Conservation (phyloP, 768 basidiomycete species). For the Psilocybe cyanescens region DNA sequence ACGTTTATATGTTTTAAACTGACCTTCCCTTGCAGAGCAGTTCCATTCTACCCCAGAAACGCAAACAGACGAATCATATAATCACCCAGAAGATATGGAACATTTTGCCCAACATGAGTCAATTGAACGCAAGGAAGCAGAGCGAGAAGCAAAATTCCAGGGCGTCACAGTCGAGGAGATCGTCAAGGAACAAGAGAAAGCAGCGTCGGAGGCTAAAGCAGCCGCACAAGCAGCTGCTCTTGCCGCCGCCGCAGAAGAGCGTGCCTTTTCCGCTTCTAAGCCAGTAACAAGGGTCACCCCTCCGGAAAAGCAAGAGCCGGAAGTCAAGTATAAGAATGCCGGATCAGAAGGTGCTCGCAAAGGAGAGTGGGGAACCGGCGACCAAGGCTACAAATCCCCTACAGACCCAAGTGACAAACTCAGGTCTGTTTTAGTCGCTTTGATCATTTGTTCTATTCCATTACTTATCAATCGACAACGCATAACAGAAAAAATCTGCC, state of each 20-base stretch:
- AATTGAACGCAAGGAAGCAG: conserved; percentile 85
- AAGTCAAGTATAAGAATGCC: conserved; percentile 60
- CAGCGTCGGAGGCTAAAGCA: conserved; percentile 27
- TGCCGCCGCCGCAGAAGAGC: neutral
- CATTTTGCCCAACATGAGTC: conserved; percentile 89
- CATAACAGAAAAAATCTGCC: conserved; percentile 71
- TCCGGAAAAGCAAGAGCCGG: conserved; percentile 75
- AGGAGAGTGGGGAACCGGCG: conserved; percentile 75
- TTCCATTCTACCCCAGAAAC: conserved; percentile 97
- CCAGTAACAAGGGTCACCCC: conserved; percentile 60
- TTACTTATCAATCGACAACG: neutral
- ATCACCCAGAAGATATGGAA: conserved; percentile 89
- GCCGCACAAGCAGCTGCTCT: conserved; percentile 17
- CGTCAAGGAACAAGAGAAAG: conserved; percentile 52
- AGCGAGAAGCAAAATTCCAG: conserved; percentile 82
- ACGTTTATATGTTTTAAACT: neutral
- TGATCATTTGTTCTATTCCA: neutral
- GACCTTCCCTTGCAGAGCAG: conserved; percentile 55
- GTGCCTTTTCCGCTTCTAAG: conserved; percentile 28
- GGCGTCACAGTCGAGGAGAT: conserved; percentile 81
- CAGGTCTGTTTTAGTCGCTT: conserved; percentile 46
- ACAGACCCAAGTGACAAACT: conserved; percentile 75
- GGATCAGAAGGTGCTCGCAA: conserved; percentile 53
- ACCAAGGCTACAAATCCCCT: conserved; percentile 74
- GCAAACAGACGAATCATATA: conserved; percentile 94